These are phyloP conservation scores for Xylaria intraflava DNA, from an alignment of 495 filamentous ascomycete genomes.

Conservation along the genomic window DNA sequence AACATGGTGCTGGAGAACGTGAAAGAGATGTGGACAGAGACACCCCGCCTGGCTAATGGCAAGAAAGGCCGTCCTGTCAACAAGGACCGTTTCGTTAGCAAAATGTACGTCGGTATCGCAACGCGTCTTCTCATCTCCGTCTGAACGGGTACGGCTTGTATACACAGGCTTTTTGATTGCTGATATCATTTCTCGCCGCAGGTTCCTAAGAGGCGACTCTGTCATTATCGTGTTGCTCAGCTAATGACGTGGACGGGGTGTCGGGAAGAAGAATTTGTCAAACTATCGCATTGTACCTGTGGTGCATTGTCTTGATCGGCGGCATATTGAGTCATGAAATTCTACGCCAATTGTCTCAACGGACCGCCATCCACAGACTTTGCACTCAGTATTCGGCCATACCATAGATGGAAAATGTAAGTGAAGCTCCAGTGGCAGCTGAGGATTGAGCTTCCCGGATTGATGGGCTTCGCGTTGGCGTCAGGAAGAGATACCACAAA, in stretches of 20 bases:
- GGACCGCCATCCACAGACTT: not conserved
- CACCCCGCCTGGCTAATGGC: constrained; percentile 63
- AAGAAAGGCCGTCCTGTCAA: constrained; percentile 89
- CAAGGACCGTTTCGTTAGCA: constrained; percentile 97
- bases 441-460: constrained; percentile 2
- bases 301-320: not conserved
- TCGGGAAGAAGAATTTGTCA: not conserved
- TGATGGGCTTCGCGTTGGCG: constrained; percentile 11
- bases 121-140: not conserved
- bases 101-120: constrained; percentile 61
- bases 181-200: constrained; percentile 28
- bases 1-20: constrained; percentile 98
- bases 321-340: not conserved
- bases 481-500: constrained; percentile 16
- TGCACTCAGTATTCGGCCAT: constrained; percentile 3
- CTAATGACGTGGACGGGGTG: constrained; percentile 31
- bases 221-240: constrained; percentile 90
- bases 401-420: constrained; percentile 4
- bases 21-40: constrained; percentile 99
- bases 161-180: not conserved
- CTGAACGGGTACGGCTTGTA: not conserved
- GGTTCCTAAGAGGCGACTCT: constrained; percentile 90
- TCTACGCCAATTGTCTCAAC: not conserved
- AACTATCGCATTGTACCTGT: not conserved
- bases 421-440: not conserved